Evolutionary conservation across 148 eudicot species (phyloP), one percentile per base, ranked within the genome.

Genomic region (Hydrangea macrophylla): DNA sequence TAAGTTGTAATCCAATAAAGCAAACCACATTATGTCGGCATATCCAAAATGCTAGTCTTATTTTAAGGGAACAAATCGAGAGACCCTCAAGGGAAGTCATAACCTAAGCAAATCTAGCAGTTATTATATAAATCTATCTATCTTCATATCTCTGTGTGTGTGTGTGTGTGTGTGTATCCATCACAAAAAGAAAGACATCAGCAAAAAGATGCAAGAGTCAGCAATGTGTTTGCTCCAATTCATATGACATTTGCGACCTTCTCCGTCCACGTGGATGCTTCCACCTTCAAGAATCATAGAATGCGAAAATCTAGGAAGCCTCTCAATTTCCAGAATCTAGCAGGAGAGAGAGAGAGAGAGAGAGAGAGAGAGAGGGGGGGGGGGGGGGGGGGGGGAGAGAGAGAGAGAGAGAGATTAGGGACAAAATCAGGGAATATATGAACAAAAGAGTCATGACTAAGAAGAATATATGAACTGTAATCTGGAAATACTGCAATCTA

Each of bases 261-360:
- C 93, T 67, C 99, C 99, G 23, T 94, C 99, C n/a, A 94, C 99
- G 74, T 94, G 99, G 66, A 94, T 89, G 86, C 97, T 91, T 62
- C 99, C 99, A 62, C 99, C 99, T 85, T 94, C 99, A 67, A 94
- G 86, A 58, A 91, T 79, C 83, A 94, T 85, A 60, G 91, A 82
- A 31, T 94, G 96, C 9, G 88, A 79, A 85, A 94, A 94, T 79
- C 93, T 87, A 51, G 96, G 92, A 65, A 82, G 62, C 77, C 73
- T 90, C 75, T 88, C 99, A 68, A 87, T 76, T 37, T 62, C 85
- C 75, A 89, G 64, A 75, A 93, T 82, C 98, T 93, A 75, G 42
- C 32, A 74, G n/a, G 18, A 18, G 37, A 70, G 28, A 69, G 42
- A 54, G 65, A 59, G 42, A 31, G n/a, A 20, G 35, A 36, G 18